Evolutionary conservation across 2,329 filamentous ascomycete genomes (phyloP), one percentile per base, ranked within the genome.

Genomic region (Claviceps monticola): DNA sequence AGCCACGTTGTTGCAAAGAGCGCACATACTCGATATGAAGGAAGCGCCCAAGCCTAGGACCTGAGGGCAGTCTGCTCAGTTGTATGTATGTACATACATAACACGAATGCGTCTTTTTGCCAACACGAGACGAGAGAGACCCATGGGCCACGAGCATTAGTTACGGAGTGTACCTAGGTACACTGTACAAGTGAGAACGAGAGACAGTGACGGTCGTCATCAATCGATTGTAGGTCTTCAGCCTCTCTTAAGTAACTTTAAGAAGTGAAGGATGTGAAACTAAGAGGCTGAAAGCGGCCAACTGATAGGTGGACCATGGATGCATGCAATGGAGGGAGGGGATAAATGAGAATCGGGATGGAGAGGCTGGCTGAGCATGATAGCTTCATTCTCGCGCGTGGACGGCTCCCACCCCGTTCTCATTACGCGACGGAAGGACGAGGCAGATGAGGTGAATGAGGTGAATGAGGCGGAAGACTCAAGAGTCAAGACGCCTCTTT

Each of bases 361-460:
- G 36, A 38, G 51, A 14, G 26, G 26, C n/a, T 23, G 14, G 34
- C 19, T 46, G 49, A 46, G 43, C 49, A 47, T 46, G 48, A 54
- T 44, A 41, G 50, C 44, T 49, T 55, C 54, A 43, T 46, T 29
- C 14, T 29, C 34, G 37, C 16, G 9, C 36, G 19, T 23, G 16
- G 29, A 21, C 13, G 39, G 11, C 21, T 37, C 11, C 17, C 38
- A 29, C 47, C 52, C 54, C 52, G 21, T n/a, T 39, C 39, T 8
- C 14, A 19, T 26, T 17, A 36, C 45, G 29, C 21, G 14, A 34
- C 34, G 29, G 19, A 11, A 17, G 46, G 21, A 45, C 14, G 34
- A 29, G 4, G 16, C 14, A 5, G 14, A 46, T 14, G 13, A 46
- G n/a, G 29, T 4, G 9, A 4, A 46, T 14, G 13, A 46, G n/a